Evolutionary conservation across 306 rosid species (phyloP).

Genomic region (Cicer cuneatum): DNA sequence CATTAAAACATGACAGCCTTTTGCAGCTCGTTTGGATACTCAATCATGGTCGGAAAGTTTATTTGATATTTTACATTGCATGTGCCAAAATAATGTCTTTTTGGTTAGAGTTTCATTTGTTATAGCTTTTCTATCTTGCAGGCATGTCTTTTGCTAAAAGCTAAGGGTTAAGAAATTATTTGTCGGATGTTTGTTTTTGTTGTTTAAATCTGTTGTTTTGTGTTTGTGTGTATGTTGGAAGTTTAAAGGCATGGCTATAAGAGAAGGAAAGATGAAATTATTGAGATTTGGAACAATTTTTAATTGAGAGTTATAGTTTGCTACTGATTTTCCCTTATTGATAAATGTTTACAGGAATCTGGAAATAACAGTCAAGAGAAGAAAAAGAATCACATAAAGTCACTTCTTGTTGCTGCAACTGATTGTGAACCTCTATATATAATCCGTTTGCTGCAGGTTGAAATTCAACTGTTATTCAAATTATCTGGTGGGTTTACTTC

Average conservation of each 20-base stretch:
- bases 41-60: slow-evolving; percentile 10
- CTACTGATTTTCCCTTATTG: slow-evolving; percentile 27
- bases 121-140: not conserved
- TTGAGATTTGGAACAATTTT: slow-evolving; percentile 3
- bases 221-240: slow-evolving; percentile 14
- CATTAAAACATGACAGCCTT: slow-evolving; percentile 7
- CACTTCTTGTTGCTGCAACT: slow-evolving; percentile 91
- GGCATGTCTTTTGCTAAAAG: slow-evolving; percentile 24
- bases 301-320: slow-evolving; percentile 15
- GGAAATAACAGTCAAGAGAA: slow-evolving; percentile 95
- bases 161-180: not conserved
- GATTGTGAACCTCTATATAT: slow-evolving; percentile 90
- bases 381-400: slow-evolving; percentile 85
- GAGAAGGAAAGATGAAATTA: slow-evolving; percentile 23
- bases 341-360: slow-evolving; percentile 71
- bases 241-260: slow-evolving; percentile 16
- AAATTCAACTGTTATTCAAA: slow-evolving; percentile 35
- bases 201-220: slow-evolving; percentile 16
- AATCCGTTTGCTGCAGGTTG: slow-evolving; percentile 89
- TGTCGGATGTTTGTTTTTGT: not conserved
- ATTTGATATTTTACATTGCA: slow-evolving; percentile 2
- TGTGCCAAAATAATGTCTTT: not conserved
- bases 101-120: slow-evolving; percentile 1
- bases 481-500: slow-evolving; percentile 36
- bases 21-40: slow-evolving; percentile 10